A percentile compares a stretch with the other conserved stretches of the same genome.
phyloP scores from a whole-genome alignment of 306 rosid species.

The Quercus parvula region DNA sequence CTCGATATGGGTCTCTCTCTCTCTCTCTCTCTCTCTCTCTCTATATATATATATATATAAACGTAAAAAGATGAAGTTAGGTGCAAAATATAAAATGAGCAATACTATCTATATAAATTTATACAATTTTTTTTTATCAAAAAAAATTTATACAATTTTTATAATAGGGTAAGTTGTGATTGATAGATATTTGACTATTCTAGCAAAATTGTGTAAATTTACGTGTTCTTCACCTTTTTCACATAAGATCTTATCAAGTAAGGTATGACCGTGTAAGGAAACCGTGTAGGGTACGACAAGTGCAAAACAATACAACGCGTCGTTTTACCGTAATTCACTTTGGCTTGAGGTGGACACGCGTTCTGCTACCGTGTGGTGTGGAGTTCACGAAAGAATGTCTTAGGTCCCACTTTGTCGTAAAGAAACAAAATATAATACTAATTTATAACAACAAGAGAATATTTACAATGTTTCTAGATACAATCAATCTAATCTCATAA shows the following conservation, averaged over 20 bases:
- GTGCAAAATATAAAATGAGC: neutral
- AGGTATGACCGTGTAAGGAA: neutral
- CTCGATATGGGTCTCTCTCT: neutral
- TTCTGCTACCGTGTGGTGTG: neutral
- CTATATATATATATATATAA: neutral
- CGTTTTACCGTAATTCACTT: neutral
- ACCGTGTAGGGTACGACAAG: neutral
- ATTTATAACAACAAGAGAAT: too few relatives aligned
- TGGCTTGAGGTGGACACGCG: neutral
- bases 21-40: too few relatives aligned
- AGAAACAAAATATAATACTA: too few relatives aligned
- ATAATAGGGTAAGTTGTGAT: too few relatives aligned
- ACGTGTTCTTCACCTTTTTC: too few relatives aligned
- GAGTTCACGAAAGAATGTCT: neutral
- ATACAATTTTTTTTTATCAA: too few relatives aligned
- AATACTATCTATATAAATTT: too few relatives aligned
- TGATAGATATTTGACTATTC: too few relatives aligned
- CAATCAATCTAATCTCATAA: too few relatives aligned
- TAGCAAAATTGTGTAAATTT: too few relatives aligned
- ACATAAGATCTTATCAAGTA: neutral
- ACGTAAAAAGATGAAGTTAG: neutral
- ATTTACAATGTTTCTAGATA: too few relatives aligned
- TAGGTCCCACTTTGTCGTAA: neutral
- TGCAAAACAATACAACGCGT: neutral
- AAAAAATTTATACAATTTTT: too few relatives aligned